These are phyloP conservation scores for Cicer judaicum DNA, from an alignment of 306 rosid genomes.

Conservation along the genomic window DNA sequence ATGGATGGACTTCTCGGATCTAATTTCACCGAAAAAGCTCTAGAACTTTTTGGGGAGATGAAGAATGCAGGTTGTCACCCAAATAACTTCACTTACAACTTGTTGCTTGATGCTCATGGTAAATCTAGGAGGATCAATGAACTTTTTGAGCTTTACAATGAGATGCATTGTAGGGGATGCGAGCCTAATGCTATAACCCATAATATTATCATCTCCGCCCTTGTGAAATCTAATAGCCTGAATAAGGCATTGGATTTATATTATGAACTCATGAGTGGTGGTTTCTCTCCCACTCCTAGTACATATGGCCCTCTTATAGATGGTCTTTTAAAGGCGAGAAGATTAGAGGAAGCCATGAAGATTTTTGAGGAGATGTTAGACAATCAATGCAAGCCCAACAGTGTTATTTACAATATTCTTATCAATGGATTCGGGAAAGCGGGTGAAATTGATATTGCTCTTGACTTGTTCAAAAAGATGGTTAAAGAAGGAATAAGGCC, in stretches of 20 bases:
- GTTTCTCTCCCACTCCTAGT: conserved; percentile 88
- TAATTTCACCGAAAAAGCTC: conserved; percentile 57
- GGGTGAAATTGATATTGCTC: conserved; percentile 69
- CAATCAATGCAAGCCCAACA: conserved; percentile 79
- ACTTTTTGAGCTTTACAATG: conserved; percentile 69
- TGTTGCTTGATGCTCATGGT: conserved; percentile 78
- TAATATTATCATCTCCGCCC: conserved; percentile 80
- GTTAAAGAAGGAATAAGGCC: conserved; percentile 85
- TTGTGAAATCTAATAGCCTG: conserved; percentile 63
- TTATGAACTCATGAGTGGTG: conserved; percentile 78
- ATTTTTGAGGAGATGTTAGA: conserved; percentile 83
- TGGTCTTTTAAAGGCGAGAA: conserved; percentile 81
- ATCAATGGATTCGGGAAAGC: conserved; percentile 90
- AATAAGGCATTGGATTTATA: conserved; percentile 73
- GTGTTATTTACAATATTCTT: conserved; percentile 82
- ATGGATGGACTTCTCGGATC: conserved; percentile 74
- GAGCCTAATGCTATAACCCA: conserved; percentile 79
- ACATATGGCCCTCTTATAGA: conserved; percentile 91
- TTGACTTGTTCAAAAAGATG: conserved; percentile 75
- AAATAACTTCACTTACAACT: conserved; percentile 83
- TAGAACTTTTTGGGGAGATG: conserved; percentile 81
- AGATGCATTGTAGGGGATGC: conserved; percentile 77
- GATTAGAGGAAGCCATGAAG: conserved; percentile 76
- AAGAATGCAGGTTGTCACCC: conserved; percentile 71
- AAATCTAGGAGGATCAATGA: conserved; percentile 74